phyloP scores from a whole-genome alignment of 768 basidiomycete species.

The Candolleomyces efflorescens region DNA sequence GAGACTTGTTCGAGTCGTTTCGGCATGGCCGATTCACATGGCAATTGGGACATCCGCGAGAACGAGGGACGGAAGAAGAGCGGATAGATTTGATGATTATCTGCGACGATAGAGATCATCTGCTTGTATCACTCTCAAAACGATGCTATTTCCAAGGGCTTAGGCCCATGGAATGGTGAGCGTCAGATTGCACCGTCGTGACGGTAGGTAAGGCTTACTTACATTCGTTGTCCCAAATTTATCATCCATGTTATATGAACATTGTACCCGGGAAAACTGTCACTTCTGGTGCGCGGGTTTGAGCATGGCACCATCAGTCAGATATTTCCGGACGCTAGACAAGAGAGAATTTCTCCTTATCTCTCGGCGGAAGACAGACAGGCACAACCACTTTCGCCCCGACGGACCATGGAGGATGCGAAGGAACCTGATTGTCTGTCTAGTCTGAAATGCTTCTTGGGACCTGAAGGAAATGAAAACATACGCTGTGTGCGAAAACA shows the following conservation, averaged over 20 bases:
- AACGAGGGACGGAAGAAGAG: constrained; percentile 1
- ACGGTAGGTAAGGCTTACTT: too few species aligned
- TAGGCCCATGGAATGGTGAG: background rate
- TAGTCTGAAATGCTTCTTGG: background rate
- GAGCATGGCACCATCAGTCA: background rate
- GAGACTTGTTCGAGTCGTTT: background rate
- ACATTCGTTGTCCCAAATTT: too few species aligned
- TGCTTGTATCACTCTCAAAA: background rate
- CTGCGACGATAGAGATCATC: background rate
- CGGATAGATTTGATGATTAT: constrained; percentile 1
- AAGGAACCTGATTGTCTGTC: too few species aligned
- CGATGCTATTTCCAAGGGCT: background rate
- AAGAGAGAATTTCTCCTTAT: background rate
- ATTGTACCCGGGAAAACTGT: background rate
- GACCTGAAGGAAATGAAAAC: background rate
- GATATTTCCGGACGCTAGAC: background rate
- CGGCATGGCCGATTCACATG: background rate
- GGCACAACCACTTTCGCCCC: too few species aligned
- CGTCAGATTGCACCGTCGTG: too few species aligned
- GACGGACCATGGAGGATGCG: too few species aligned
- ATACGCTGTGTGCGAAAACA: background rate
- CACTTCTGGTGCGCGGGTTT: background rate
- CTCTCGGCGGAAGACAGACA: background rate
- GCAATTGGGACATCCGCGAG: background rate
- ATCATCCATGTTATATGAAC: background rate